These are phyloP conservation scores for Yamagishiella unicocca DNA, from an alignment of 139 green algal species.

Conservation along the genomic window DNA sequence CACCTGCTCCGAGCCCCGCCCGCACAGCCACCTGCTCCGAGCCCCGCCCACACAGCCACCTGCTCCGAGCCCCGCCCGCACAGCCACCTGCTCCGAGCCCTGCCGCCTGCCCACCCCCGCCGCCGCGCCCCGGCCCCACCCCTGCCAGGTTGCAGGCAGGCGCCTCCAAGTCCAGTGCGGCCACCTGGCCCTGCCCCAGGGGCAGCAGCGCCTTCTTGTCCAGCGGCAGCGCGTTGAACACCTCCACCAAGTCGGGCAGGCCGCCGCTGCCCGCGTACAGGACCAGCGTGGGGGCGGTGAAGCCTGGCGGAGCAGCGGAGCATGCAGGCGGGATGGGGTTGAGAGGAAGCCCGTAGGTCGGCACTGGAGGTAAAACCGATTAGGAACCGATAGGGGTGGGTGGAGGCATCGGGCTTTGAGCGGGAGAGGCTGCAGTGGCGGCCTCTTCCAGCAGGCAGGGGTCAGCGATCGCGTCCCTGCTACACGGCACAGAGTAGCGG, in stretches of 20 bases:
- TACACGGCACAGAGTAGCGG: too few species aligned
- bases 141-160: neutral
- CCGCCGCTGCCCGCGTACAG: neutral
- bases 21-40: too few species aligned
- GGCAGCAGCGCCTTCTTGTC: slow-evolving; percentile 29
- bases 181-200: neutral
- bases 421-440: too few species aligned
- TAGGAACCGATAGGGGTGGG: too few species aligned
- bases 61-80: neutral
- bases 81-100: neutral
- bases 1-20: too few species aligned
- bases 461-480: too few species aligned
- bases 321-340: too few species aligned
- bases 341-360: too few species aligned
- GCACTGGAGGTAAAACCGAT: too few species aligned
- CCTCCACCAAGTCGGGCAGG: slow-evolving; percentile 5
- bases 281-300: neutral
- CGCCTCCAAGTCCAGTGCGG: slow-evolving; percentile 30
- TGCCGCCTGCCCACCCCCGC: neutral
- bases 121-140: neutral
- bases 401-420: too few species aligned
- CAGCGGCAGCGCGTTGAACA: slow-evolving; percentile 7
- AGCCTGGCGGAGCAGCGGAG: neutral
- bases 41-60: neutral
- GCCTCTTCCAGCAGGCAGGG: too few species aligned